Evolutionary conservation across 2,329 filamentous ascomycete genomes (phyloP), one percentile per base, ranked within the genome.

Genomic region (Cladophialophora exuberans): DNA sequence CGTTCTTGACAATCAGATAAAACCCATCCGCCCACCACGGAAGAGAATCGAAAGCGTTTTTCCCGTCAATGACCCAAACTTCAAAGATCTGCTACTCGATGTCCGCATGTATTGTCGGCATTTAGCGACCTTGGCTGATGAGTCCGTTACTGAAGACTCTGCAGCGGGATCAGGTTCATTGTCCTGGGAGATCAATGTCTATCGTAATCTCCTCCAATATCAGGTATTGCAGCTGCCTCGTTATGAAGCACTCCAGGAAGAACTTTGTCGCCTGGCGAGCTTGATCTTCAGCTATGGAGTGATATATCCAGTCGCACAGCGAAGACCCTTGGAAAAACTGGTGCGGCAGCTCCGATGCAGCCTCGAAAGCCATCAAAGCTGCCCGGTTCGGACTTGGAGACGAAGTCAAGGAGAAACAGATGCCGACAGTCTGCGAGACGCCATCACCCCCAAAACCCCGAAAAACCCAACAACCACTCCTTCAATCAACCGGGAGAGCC

Each of bases 251-350:
- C 39, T 15, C 3, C 17, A 41, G n/a, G 38, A 49, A 26, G 39
- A 56, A 23, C 31, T 56, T 20, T 56, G 53, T 41, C 46, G 53
- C 9, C 46, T 56, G 6, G 46, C 35, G 10, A 33, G 31, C 10
- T 25, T 56, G 31, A 42, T 47, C 7, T 56, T 56, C 46, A 51
- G 46, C 28, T 56, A 45, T 28, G 53, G 53, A 9, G 53, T 51
- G 9, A 28, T 56, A 17, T 56, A 45, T 20, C 53, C 53, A 4
- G 30, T 56, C 7, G 46, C 53, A n/a, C 13, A 26, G 1, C 46
- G 20, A 18, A 20, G 23, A 20, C 46, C 46, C 4, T 17, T 56
- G 39, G 18, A 39, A 6, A 7, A 26, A 6, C 33, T 51, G 15
- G 41, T 26, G 13, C 23, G 17, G 18, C 39, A 41, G 33, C 30